Evolutionary conservation across 495 filamentous ascomycete species (phyloP).

Genomic region (Aspergillus bridgeri): DNA sequence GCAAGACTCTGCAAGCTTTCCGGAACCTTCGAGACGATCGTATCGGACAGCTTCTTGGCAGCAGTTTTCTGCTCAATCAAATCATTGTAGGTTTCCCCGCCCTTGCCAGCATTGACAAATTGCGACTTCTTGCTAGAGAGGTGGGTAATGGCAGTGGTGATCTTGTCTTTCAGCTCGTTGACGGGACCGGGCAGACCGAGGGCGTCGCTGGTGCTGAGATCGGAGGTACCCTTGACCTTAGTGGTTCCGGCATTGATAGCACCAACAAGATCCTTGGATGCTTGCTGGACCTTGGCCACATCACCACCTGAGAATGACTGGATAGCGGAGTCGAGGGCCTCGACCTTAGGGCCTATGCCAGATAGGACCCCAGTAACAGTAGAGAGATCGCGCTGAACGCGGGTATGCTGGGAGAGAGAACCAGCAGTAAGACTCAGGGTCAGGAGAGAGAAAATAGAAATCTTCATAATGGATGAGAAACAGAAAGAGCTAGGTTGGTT

Average conservation of each 20-base stretch:
- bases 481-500: not conserved
- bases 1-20: slow-evolving; percentile 6
- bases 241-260: slow-evolving; percentile 10
- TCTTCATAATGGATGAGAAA: slow-evolving; percentile 1
- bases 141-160: not conserved
- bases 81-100: slow-evolving; percentile 8
- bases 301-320: slow-evolving; percentile 6
- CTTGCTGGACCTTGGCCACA: slow-evolving; percentile 1
- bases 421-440: slow-evolving; percentile 8
- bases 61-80: slow-evolving; percentile 5
- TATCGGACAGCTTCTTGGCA: slow-evolving; percentile 7
- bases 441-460: slow-evolving; percentile 5
- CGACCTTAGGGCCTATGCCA: slow-evolving; percentile 9
- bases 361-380: slow-evolving; percentile 9
- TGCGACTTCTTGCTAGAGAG: slow-evolving; percentile 9
- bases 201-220: slow-evolving; percentile 4
- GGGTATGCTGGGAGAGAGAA: slow-evolving; percentile 4
- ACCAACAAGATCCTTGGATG: slow-evolving; percentile 2
- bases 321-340: slow-evolving; percentile 7
- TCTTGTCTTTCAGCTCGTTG: slow-evolving; percentile 9
- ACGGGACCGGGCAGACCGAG: slow-evolving; percentile 10
- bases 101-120: slow-evolving; percentile 7
- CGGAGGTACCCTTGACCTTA: not conserved
- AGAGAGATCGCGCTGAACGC: slow-evolving; percentile 8
- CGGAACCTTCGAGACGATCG: slow-evolving; percentile 9